Conservation (phyloP, 2,329 filamentous ascomycete species). For the Phaeosphaeriaceae sp. region DNA sequence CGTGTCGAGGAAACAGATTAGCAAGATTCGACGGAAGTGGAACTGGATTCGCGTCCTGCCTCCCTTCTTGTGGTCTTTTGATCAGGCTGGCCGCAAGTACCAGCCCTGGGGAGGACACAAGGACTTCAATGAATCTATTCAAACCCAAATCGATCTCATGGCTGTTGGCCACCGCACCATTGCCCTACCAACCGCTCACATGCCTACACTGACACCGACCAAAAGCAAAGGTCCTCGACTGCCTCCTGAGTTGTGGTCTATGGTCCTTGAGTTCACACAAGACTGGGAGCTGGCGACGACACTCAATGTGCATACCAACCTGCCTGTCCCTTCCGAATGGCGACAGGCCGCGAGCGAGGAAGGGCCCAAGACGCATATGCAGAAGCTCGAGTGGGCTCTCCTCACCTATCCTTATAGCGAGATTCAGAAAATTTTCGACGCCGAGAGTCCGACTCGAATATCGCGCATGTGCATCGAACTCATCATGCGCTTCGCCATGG, state of each 20-base stretch:
- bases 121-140: constrained; percentile 75
- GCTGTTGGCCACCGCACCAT: constrained; percentile 74
- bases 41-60: constrained; percentile 83
- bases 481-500: constrained; percentile 89
- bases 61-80: constrained; percentile 83
- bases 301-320: constrained; percentile 78
- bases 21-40: constrained; percentile 83
- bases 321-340: constrained; percentile 78
- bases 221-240: constrained; percentile 57
- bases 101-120: constrained; percentile 67
- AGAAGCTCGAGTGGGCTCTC: constrained; percentile 84
- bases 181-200: constrained; percentile 40
- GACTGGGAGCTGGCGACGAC: constrained; percentile 92
- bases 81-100: constrained; percentile 58
- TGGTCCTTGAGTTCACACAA: constrained; percentile 81
- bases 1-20: constrained; percentile 84
- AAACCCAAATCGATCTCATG: constrained; percentile 78
- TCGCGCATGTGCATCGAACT: constrained; percentile 84
- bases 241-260: constrained; percentile 87
- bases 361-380: constrained; percentile 73
- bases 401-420: constrained; percentile 73
- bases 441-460: constrained; percentile 75
- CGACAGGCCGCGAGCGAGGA: constrained; percentile 67
- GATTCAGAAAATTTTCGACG: constrained; percentile 75
- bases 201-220: constrained; percentile 39